These are phyloP conservation scores for Imleria badia DNA, from an alignment of 768 basidiomycete species.

Conservation along the genomic window DNA sequence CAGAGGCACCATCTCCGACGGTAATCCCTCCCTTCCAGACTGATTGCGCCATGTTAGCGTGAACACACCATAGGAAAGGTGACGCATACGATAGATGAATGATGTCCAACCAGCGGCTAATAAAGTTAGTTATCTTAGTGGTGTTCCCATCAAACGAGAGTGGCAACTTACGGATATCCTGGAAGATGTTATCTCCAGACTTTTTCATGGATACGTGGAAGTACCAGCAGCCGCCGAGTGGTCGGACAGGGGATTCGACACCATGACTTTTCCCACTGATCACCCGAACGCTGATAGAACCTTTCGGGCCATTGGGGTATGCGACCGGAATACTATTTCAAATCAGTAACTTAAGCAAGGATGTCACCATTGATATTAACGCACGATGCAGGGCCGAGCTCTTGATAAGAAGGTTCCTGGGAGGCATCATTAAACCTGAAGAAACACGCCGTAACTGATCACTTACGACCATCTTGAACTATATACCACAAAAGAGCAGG, in stretches of 20 bases:
- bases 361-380: constrained; percentile 17
- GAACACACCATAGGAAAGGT: background rate
- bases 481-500: constrained; percentile 25
- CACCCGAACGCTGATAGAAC: constrained; percentile 71
- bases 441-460: background rate
- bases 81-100: constrained; percentile 73
- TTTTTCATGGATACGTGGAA: constrained; percentile 73
- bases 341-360: background rate
- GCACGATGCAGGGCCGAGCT: constrained; percentile 64
- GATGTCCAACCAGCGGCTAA: constrained; percentile 85
- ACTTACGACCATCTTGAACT: constrained; percentile 76
- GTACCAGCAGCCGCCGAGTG: constrained; percentile 93
- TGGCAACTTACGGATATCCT: constrained; percentile 68
- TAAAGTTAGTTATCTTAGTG: constrained; percentile 1
- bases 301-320: constrained; percentile 67
- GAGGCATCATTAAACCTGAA: background rate
- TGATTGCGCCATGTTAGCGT: constrained; percentile 13
- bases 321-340: constrained; percentile 63
- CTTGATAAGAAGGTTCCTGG: constrained; percentile 81
- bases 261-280: constrained; percentile 90
- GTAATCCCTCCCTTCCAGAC: constrained; percentile 53
- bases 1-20: constrained; percentile 50
- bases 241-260: constrained; percentile 82
- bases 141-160: background rate
- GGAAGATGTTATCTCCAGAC: constrained; percentile 65